Evolutionary conservation across 1,284 basidiomycete genomes (phyloP).

Genomic region (Mycosarcoma mackinlayi): DNA sequence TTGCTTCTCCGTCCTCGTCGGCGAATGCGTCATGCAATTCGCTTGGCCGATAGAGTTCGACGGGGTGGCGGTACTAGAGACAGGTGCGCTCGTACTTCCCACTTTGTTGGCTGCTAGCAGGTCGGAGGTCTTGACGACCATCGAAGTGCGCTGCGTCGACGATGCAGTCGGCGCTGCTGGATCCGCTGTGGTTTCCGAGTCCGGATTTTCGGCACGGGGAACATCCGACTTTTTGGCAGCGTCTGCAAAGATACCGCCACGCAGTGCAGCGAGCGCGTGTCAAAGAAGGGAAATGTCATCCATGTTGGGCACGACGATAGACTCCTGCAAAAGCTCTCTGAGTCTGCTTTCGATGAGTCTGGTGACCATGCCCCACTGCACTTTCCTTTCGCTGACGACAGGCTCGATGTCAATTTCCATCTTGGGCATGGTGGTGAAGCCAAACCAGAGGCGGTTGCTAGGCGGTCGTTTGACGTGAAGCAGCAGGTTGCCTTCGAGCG

Average conservation of each 20-base stretch:
- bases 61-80: slow-evolving; percentile 40
- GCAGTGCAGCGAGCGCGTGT: slow-evolving; percentile 75
- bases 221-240: slow-evolving; percentile 70
- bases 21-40: neutral
- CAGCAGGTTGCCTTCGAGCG: slow-evolving; percentile 88
- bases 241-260: slow-evolving; percentile 91
- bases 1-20: slow-evolving; percentile 20
- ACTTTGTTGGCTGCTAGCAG: slow-evolving; percentile 27
- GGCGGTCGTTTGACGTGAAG: slow-evolving; percentile 94
- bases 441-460: slow-evolving; percentile 95
- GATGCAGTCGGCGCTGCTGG: slow-evolving; percentile 6
- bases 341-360: slow-evolving; percentile 88
- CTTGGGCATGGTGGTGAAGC: slow-evolving; percentile 89
- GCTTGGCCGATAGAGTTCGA: slow-evolving; percentile 7
- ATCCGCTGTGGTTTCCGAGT: slow-evolving; percentile 4
- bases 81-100: slow-evolving; percentile 37
- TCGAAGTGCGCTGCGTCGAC: slow-evolving; percentile 1
- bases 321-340: slow-evolving; percentile 88
- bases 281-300: slow-evolving; percentile 96
- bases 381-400: slow-evolving; percentile 87
- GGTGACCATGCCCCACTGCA: slow-evolving; percentile 91
- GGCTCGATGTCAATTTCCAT: slow-evolving; percentile 91
- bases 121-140: slow-evolving; percentile 23
- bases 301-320: slow-evolving; percentile 95
- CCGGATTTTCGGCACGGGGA: slow-evolving; percentile 9